phyloP scores from a whole-genome alignment of 169 alveolate genomes.

The Eimeria brunetti region DNA sequence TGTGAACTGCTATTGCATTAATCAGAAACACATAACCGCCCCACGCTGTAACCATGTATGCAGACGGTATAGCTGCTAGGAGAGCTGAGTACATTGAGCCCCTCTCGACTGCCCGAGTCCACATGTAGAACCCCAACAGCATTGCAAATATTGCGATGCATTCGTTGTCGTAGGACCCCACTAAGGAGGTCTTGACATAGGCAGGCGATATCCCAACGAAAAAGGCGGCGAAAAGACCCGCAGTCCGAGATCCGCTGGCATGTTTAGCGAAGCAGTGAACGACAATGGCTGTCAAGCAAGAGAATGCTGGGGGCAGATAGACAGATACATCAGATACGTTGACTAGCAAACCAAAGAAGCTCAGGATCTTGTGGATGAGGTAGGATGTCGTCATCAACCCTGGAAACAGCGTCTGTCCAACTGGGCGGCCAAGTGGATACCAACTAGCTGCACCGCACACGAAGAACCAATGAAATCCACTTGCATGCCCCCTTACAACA shows the following conservation, averaged over 20 bases:
- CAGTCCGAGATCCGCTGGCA: conserved; percentile 93
- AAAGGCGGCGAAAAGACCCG: conserved; percentile 97
- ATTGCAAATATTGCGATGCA: conserved; percentile 98
- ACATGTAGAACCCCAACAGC: conserved; percentile 95
- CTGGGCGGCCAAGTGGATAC: conserved; percentile 99
- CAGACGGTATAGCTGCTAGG: conserved; percentile 88
- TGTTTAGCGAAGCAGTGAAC: conserved; percentile 74
- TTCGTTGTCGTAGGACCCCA: conserved; percentile 98
- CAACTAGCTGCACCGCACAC: conserved; percentile 90
- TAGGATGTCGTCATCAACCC: conserved; percentile 98
- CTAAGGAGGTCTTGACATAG: conserved; percentile 95
- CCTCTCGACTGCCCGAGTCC: conserved; percentile 95
- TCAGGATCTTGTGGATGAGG: conserved; percentile 84
- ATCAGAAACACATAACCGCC: conserved; percentile 99
- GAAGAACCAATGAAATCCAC: background rate
- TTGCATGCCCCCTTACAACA: background rate
- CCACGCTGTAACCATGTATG: conserved; percentile 96
- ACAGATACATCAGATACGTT: conserved; percentile 97
- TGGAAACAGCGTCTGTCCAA: conserved; percentile 99
- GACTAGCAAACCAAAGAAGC: conserved; percentile 87
- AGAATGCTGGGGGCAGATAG: conserved; percentile 97
- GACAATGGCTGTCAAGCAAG: conserved; percentile 96
- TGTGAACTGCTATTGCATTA: conserved; percentile 96
- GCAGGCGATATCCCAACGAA: conserved; percentile 98
- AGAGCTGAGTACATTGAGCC: conserved; percentile 92